Conservation (phyloP, 2,329 filamentous ascomycete species). For the Colletotrichum aenigma region DNA sequence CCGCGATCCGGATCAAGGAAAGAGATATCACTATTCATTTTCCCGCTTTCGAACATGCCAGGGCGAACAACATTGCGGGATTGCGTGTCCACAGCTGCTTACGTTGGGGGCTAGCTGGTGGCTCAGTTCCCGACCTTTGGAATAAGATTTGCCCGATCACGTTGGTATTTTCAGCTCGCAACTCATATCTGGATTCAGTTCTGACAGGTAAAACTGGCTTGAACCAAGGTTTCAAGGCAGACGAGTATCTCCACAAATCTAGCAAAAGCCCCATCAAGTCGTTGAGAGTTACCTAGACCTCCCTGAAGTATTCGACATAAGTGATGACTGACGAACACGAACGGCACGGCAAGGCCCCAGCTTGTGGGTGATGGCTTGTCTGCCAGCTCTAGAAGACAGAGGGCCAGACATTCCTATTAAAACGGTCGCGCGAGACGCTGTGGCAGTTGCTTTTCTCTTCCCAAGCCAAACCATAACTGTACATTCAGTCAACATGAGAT, state of each 20-base stretch:
- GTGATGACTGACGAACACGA: not conserved
- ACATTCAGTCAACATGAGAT: not conserved
- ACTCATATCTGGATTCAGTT: not conserved
- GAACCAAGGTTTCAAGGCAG: not conserved
- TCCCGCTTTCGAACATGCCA: not conserved
- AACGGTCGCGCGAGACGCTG: not conserved
- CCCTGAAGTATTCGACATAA: not conserved
- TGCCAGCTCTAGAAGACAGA: not conserved
- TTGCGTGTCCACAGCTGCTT: not conserved
- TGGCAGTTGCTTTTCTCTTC: not conserved
- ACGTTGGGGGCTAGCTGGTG: not conserved
- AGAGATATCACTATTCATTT: not conserved
- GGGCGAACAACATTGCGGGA: not conserved
- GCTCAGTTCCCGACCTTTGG: not conserved
- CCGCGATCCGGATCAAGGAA: not conserved
- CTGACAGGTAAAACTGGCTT: accelerated
- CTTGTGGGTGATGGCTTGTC: not conserved
- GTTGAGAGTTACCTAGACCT: not conserved
- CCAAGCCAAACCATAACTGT: not conserved
- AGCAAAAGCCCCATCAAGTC: not conserved
- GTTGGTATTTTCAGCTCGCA: not conserved
- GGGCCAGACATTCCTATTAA: not conserved
- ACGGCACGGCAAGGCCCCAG: not conserved
- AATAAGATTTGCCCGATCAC: not conserved
- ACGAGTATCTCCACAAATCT: not conserved